Conservation (phyloP, 2,329 filamentous ascomycete species). For the Penicillium sp. region DNA sequence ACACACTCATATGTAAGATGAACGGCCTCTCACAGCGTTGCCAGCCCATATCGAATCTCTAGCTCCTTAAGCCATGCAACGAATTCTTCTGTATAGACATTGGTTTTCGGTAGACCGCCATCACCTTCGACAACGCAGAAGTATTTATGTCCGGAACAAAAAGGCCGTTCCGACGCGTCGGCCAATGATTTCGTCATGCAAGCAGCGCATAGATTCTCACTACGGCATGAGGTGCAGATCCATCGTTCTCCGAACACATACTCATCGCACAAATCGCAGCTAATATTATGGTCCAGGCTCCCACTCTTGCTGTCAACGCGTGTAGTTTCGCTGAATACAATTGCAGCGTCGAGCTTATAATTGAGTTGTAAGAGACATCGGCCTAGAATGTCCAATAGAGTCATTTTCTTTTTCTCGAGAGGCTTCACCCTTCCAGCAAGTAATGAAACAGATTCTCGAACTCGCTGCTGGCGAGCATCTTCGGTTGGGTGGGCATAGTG, state of each 20-base stretch:
- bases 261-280: background rate
- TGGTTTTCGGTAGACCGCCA: background rate
- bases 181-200: background rate
- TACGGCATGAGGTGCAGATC: background rate
- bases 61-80: background rate
- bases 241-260: background rate
- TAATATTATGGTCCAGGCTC: too few species aligned
- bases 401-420: background rate
- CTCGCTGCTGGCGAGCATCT: background rate
- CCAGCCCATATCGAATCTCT: background rate
- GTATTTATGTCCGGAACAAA: background rate
- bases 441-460: background rate
- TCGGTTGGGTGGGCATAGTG: background rate
- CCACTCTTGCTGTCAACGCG: background rate
- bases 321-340: background rate
- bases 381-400: background rate
- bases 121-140: background rate
- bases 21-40: background rate
- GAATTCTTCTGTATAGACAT: background rate
- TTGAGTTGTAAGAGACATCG: background rate
- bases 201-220: background rate
- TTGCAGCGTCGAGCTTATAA: background rate
- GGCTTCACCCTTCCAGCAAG: background rate
- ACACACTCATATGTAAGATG: too few species aligned
- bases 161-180: too few species aligned